These are phyloP conservation scores for Rhodotorula sp. DNA, from an alignment of 1,284 basidiomycete genomes.

Conservation along the genomic window DNA sequence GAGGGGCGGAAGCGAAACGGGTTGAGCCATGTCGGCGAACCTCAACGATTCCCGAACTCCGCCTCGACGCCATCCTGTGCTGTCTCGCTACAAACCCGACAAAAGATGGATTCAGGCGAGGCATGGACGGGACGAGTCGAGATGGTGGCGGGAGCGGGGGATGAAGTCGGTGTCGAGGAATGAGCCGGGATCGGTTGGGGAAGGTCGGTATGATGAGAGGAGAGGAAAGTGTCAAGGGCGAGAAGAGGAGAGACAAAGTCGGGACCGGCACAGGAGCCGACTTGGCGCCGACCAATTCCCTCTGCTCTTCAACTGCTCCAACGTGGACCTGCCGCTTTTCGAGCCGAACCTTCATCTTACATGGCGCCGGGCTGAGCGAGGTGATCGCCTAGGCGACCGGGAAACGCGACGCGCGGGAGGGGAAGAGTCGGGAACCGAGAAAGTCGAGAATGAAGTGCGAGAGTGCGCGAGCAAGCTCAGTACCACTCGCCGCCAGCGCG, in stretches of 20 bases:
- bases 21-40: too few relatives aligned
- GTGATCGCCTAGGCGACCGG: background rate
- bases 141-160: background rate
- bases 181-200: background rate
- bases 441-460: background rate
- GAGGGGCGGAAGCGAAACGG: background rate
- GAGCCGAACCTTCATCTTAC: too few relatives aligned
- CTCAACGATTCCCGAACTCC: background rate
- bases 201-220: background rate
- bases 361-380: background rate
- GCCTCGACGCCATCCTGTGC: background rate
- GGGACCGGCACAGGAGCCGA: background rate
- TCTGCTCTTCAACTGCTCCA: background rate
- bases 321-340: background rate
- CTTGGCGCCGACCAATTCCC: constrained; percentile 5
- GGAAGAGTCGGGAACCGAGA: background rate
- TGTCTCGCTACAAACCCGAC: background rate
- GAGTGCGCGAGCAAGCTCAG: constrained; percentile 7
- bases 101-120: constrained; percentile 5
- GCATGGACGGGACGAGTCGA: background rate
- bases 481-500: constrained; percentile 40
- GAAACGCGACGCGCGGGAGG: background rate
- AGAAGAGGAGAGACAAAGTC: background rate
- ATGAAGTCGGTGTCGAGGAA: background rate
- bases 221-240: background rate